A percentile compares a stretch with the other conserved stretches of the same genome.
These are phyloP conservation scores for Iberis pinnata DNA, from an alignment of 345 rosid genomes.

Conservation along the genomic window DNA sequence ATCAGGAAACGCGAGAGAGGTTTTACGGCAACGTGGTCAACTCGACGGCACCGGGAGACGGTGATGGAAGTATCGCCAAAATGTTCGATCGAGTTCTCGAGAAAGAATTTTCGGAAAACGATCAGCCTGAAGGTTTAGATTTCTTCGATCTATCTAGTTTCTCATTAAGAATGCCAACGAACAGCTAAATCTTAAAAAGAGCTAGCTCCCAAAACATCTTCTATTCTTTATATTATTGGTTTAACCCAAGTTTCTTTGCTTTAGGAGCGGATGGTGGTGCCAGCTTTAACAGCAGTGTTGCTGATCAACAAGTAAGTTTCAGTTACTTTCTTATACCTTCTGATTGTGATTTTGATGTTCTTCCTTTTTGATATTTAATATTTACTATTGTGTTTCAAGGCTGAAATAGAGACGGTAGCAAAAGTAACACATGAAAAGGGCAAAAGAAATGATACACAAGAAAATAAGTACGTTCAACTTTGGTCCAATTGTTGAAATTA, in stretches of 20 bases:
- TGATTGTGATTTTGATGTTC: background rate
- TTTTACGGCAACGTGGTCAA: slow-evolving; percentile 84
- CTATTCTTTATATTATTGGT: background rate
- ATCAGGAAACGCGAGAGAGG: slow-evolving; percentile 71
- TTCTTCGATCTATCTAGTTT: background rate
- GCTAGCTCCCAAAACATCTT: background rate
- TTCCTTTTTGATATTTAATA: slow-evolving; percentile 16
- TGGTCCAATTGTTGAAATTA: background rate
- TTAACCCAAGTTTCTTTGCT: slow-evolving; percentile 6
- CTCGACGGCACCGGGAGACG: slow-evolving; percentile 52
- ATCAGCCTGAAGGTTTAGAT: slow-evolving; percentile 76
- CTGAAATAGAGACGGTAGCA: slow-evolving; percentile 88
- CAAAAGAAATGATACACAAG: slow-evolving; percentile 75
- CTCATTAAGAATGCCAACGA: background rate
- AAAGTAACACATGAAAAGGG: slow-evolving; percentile 81
- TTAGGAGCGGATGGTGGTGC: slow-evolving; percentile 66
- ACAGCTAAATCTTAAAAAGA: too few relatives aligned
- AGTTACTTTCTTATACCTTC: slow-evolving; percentile 7
- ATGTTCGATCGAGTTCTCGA: slow-evolving; percentile 92
- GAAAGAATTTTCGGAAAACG: slow-evolving; percentile 90
- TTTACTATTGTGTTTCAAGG: slow-evolving; percentile 47
- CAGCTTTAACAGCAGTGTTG: slow-evolving; percentile 90
- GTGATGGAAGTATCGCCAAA: slow-evolving; percentile 76
- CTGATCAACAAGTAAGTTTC: slow-evolving; percentile 80
- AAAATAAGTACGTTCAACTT: slow-evolving; percentile 47